Percentiles rank a stretch among this genome's conserved stretches.
Evolutionary conservation across 192 early-diverging fungal genomes (phyloP).

Genomic region (Coemansia sp.): DNA sequence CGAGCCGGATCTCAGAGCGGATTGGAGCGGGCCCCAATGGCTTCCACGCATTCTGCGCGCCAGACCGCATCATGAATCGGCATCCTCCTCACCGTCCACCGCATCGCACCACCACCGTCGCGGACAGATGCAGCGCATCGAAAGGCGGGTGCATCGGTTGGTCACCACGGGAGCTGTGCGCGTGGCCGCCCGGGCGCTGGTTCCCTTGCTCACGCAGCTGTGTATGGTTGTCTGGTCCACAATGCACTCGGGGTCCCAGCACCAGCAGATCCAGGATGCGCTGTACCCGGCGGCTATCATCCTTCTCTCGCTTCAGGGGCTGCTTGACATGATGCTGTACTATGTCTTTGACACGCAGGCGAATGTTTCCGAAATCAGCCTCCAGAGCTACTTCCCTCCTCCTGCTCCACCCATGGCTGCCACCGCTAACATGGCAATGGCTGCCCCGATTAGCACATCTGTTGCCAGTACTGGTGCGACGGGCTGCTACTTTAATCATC

Average conservation of each 20-base stretch:
- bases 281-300: constrained; percentile 31
- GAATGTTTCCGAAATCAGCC: constrained; percentile 26
- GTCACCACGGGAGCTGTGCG: constrained; percentile 42
- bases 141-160: constrained; percentile 38
- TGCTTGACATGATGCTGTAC: constrained; percentile 46
- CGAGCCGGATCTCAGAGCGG: too few relatives aligned
- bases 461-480: not conserved
- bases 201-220: constrained; percentile 43
- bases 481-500: not conserved
- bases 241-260: constrained; percentile 4
- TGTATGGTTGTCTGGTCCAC: constrained; percentile 49
- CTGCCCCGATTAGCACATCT: not conserved
- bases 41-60: too few relatives aligned
- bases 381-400: constrained; percentile 20
- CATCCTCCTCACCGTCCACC: not conserved
- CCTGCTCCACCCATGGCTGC: not conserved
- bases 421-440: not conserved
- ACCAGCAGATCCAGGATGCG: not conserved
- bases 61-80: not conserved
- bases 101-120: constrained; percentile 8
- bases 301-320: constrained; percentile 38
- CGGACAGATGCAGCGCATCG: constrained; percentile 45
- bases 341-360: constrained; percentile 47
- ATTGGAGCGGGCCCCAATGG: too few relatives aligned
- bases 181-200: constrained; percentile 39